Percentiles rank a stretch among this genome's conserved stretches.
These are phyloP conservation scores for Amanita rubescens DNA, from an alignment of 768 basidiomycete species.

Conservation along the genomic window DNA sequence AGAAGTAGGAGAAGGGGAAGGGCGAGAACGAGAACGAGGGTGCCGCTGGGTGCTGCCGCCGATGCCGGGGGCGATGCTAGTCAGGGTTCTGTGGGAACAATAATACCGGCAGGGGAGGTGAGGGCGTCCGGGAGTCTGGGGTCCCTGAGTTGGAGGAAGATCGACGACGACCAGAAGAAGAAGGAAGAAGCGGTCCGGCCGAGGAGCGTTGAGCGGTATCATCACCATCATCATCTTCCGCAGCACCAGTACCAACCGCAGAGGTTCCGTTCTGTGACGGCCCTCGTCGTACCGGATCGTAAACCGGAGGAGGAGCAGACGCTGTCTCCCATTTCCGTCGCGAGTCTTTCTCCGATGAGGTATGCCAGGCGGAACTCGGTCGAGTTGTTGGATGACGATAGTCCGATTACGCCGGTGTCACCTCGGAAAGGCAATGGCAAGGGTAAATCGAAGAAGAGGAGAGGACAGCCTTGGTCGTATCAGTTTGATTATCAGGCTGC, in stretches of 20 bases:
- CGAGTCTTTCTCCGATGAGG: conserved; percentile 3
- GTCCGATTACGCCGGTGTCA: not conserved
- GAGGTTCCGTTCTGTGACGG: not conserved
- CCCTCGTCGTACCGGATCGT: not conserved
- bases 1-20: conserved; percentile 4
- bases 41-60: not conserved
- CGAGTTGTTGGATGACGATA: not conserved
- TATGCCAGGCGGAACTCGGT: conserved; percentile 4
- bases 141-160: not conserved
- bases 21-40: not conserved
- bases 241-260: not conserved
- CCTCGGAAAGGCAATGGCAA: not conserved
- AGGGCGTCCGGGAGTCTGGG: conserved; percentile 1
- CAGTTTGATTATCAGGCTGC: conserved; percentile 16
- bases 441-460: conserved; percentile 3
- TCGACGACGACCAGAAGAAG: not conserved
- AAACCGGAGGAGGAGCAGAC: not conserved
- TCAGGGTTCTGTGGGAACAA: too few relatives aligned
- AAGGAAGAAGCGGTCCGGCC: too few relatives aligned
- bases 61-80: not conserved
- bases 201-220: not conserved
- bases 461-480: conserved; percentile 18
- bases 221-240: too few relatives aligned
- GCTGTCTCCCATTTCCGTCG: not conserved
- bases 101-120: too few relatives aligned